Evolutionary conservation across 805 yeast genomes (phyloP).

Genomic region (Pachysolen tannophilus): DNA sequence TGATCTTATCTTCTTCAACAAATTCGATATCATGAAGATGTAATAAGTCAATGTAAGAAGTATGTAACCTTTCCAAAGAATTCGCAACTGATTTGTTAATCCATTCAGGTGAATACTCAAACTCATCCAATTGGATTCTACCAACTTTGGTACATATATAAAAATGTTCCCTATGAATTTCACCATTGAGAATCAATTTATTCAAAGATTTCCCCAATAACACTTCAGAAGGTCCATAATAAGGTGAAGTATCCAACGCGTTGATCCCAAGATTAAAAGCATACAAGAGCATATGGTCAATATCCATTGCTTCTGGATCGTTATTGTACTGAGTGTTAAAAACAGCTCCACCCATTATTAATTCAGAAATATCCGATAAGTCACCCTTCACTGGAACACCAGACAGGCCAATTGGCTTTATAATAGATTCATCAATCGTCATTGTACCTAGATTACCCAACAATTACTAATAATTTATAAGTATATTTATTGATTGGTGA

Average conservation of each 20-base stretch:
- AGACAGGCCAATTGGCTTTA: not conserved
- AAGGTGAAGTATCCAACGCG: conserved; percentile 89
- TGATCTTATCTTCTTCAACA: conserved; percentile 42
- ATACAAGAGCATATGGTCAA: conserved; percentile 42
- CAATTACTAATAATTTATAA: not conserved
- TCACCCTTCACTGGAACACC: conserved; percentile 15
- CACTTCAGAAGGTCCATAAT: conserved; percentile 82
- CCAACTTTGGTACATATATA: conserved; percentile 85
- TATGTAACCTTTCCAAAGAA: conserved; percentile 57
- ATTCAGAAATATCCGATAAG: conserved; percentile 36
- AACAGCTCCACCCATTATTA: conserved; percentile 84
- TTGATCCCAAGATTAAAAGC: conserved; percentile 65
- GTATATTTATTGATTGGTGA: not conserved
- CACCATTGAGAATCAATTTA: conserved; percentile 21
- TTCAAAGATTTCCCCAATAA: conserved; percentile 62
- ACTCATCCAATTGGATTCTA: conserved; percentile 55
- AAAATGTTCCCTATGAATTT: conserved; percentile 52
- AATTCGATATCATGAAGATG: conserved; percentile 90
- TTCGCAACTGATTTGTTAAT: conserved; percentile 58
- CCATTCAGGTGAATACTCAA: conserved; percentile 61
- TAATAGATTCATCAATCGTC: not conserved
- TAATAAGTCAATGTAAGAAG: conserved; percentile 70
- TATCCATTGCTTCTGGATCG: conserved; percentile 55
- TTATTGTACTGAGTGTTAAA: conserved; percentile 74
- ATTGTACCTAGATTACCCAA: no score